A percentile compares a stretch with the other conserved stretches of the same genome.
Evolutionary conservation across 2,329 filamentous ascomycete species (phyloP).

Genomic region (Epicoccum nigrum): DNA sequence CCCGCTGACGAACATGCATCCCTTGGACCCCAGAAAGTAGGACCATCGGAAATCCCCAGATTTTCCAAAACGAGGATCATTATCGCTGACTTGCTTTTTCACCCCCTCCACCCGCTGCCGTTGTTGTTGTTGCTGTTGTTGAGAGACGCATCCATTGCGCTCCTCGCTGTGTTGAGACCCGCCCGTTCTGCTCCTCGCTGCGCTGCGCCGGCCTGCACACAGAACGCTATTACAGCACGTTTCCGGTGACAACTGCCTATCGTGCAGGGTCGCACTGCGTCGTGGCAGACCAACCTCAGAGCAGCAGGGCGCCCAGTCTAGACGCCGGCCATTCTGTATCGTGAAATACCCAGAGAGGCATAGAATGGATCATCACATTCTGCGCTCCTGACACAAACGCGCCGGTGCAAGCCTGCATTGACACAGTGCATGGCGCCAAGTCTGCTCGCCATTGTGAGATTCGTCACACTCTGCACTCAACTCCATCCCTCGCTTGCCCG

Average conservation of each 20-base stretch:
- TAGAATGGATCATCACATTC: slow-evolving; percentile 34
- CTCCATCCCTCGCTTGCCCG: slow-evolving; percentile 27
- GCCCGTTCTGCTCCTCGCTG: background rate
- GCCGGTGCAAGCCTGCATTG: slow-evolving; percentile 28
- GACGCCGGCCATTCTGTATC: slow-evolving; percentile 36
- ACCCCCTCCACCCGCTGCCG: slow-evolving; percentile 9
- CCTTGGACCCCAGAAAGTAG: slow-evolving; percentile 11
- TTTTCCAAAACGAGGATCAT: slow-evolving; percentile 3
- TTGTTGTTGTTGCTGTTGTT: slow-evolving; percentile 4
- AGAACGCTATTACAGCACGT: slow-evolving; percentile 3
- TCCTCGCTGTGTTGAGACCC: too few species aligned
- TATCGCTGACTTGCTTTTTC: slow-evolving; percentile 4
- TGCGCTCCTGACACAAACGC: slow-evolving; percentile 26
- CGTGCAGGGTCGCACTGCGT: slow-evolving; percentile 16
- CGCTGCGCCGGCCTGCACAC: slow-evolving; percentile 3
- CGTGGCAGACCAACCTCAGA: slow-evolving; percentile 12
- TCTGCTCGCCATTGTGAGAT: slow-evolving; percentile 15
- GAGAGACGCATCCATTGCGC: background rate
- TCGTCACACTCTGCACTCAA: slow-evolving; percentile 14
- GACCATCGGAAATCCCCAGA: slow-evolving; percentile 11
- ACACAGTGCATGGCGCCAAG: slow-evolving; percentile 30
- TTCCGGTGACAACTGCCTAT: slow-evolving; percentile 12
- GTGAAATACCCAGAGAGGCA: slow-evolving; percentile 43
- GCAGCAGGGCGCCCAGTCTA: slow-evolving; percentile 31
- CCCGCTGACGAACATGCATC: slow-evolving; percentile 5